Base-by-base conservation (phyloP, 176 grass and related monocot species). In the Cocos nucifera region DNA sequence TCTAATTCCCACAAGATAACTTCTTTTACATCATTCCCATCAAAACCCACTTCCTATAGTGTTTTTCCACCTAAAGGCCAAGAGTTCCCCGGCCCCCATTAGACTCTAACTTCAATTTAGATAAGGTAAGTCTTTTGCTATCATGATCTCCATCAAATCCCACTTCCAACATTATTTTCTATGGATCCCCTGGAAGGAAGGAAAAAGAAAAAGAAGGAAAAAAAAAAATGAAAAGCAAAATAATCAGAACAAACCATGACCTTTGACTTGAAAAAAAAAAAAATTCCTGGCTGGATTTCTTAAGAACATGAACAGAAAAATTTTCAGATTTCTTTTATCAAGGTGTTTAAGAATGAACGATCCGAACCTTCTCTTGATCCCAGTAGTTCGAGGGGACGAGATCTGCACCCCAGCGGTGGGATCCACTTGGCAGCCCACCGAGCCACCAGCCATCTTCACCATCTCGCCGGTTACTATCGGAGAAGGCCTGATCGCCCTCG, bases 21-120 rank as follows among this genome's bases (percentile, higher is more conserved):
- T 75, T 57, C 51, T 69, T 49, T 58, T 56, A 50, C 30, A 19
- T 61, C 66, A 26, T 65, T 63, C 58, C 57, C 32, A 30, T 68
- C 22, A 64, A 58, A 69, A 22, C 21, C 49, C 56, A 62, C 19
- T 26, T 62, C 23, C 32, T 72, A 57, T 52, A 25, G 54, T 58
- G 35, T 72, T 9, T 48, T 51, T 62, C 56, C 9, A 39, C 63
- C 63, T 74, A 56, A 69, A 80, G 35, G 68, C 62, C 55, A 2
- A 63, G 66, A 44, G 23, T 67, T 27, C 50, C 55, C 23, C 23
- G 0, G 0, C 23, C 23, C 0, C 65, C 48, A 70, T 62, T 54
- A 53, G 57, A 49, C 75, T n/a, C 57, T 57, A 50, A 70, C 66
- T 77, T 77, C 75, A 69, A 70, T 62, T 67, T 58, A 57, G 27